Evolutionary conservation across 1,139 yeast genomes (phyloP), one percentile per base, ranked within the genome.

Genomic region (Blastobotrys indianensis): DNA sequence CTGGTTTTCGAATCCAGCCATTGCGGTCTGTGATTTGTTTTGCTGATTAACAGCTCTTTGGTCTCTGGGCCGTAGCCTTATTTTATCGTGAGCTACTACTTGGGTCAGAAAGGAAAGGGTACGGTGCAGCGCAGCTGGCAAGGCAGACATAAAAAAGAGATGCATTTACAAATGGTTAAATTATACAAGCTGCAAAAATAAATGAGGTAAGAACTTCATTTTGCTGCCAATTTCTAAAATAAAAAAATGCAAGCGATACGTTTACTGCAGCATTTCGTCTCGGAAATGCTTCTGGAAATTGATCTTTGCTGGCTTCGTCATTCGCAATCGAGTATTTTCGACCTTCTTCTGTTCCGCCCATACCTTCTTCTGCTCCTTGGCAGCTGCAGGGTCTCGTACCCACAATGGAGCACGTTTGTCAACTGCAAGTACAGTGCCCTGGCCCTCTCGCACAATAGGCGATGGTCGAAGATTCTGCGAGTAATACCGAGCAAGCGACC

Each of bases 341-440:
- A 81, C 76, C 64, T 75, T 78, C 63, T 76, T 75, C 63, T 82
- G 81, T 41, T 77, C 76, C 59, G 73, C 76, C 97, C 96, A 88
- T 7, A 75, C 78, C 61, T 85, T 76, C 76, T 86, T 86, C 66
- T 80, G 80, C 35, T 72, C 72, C 41, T 80, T 77, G 43, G 79
- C 69, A 48, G 76, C 76, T 32, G 64, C 65, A 16, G 65, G 61
- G 37, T 63, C 66, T n/a, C 58, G 54, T n/a, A 58, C 48, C 65
- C 64, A 77, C 75, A 60, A 77, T 77, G 55, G 71, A 65, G 42
- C 76, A 67, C 96, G 79, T 2, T 90, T 78, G 62, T 90, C 97
- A 2, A 96, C 97, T 31, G 97, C 95, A 61, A 86, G 75, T 28
- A 92, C 83, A 0, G 97, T 92, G 54, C 95, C 94, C 68, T 87